Base-by-base conservation (phyloP, 768 basidiomycete genomes). In the Leccinum incarnatum region DNA sequence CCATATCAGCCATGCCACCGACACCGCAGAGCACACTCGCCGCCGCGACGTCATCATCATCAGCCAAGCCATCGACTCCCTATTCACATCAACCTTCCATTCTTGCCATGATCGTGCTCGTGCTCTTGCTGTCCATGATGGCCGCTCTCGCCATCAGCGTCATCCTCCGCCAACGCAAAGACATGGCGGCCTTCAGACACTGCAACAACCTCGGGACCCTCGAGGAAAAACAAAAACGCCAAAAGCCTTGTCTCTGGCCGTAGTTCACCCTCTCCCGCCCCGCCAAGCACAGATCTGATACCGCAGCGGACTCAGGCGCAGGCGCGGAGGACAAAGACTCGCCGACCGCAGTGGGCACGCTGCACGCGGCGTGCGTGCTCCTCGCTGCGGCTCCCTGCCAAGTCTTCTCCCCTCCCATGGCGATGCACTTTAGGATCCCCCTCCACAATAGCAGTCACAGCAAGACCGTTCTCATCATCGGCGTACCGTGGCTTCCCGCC, bases 341-440 rank as follows among this genome's bases (percentile, higher is more conserved):
- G 50, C 49, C 53, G 11, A 62, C 71, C 51, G 54, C 59, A 51
- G 62, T 70, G n/a, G 60, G 60, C 15, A 64, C 67, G 25, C 61
- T 67, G 3, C 71, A 70, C 46, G 62, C 67, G 19, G 36, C 67
- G 37, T 61, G 62, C 51, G 55, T 63, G 2, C 46, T 70, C 4
- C 59, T 71, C 15, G 71, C 71, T 56, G 69, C 65, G 45, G 67
- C 71, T 21, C 65, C 65, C 25, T 67, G 53, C 42, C 68, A 67
- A 34, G 34, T 58, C 5, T 61, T 70, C 25, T 55, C 63, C 15
- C 40, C 65, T 34, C 57, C 69, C 34, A 64, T 65, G 67, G 34
- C 52, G 23, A 71, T 71, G 55, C 65, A 62, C 27, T 60, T 69
- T n/a, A 45, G 54, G 50, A 54, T 62, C 14, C 69, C 69, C 14